Conservation (phyloP, 139 green algal species). For the Chlorella sp. region DNA sequence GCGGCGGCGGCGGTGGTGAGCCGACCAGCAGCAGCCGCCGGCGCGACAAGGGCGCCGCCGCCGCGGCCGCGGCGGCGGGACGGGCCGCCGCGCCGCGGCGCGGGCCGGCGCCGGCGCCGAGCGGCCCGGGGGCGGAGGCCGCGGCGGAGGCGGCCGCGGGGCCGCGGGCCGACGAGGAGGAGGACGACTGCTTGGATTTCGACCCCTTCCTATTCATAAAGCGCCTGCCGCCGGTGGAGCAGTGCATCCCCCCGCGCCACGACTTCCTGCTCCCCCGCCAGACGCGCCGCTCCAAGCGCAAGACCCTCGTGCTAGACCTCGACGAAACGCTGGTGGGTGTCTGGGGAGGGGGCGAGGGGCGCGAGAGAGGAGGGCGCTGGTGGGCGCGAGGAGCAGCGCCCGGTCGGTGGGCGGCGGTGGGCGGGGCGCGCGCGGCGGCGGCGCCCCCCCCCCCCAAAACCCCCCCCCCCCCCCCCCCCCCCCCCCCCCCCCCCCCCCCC, state of each 20-base stretch:
- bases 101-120: neutral
- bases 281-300: constrained; percentile 45
- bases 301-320: constrained; percentile 92
- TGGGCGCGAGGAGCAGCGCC: no score
- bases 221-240: constrained; percentile 60
- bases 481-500: neutral
- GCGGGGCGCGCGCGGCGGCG: constrained; percentile 18
- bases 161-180: constrained; percentile 31
- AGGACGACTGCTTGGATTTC: constrained; percentile 72
- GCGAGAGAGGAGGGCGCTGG: no score
- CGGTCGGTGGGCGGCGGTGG: constrained; percentile 67
- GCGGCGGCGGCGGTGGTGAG: neutral
- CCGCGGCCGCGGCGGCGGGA: neutral
- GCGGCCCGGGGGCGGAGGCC: neutral
- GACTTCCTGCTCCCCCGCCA: constrained; percentile 46
- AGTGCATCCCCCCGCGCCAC: constrained; percentile 39
- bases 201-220: constrained; percentile 84
- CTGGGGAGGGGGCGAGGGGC: no score
- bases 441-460: neutral
- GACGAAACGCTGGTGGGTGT: constrained; percentile 98
- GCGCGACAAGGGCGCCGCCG: no score
- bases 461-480: neutral
- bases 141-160: neutral
- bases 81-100: neutral
- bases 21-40: neutral